Base-by-base conservation (phyloP, 495 filamentous ascomycete genomes). In the Pseudevernia furfuracea region DNA sequence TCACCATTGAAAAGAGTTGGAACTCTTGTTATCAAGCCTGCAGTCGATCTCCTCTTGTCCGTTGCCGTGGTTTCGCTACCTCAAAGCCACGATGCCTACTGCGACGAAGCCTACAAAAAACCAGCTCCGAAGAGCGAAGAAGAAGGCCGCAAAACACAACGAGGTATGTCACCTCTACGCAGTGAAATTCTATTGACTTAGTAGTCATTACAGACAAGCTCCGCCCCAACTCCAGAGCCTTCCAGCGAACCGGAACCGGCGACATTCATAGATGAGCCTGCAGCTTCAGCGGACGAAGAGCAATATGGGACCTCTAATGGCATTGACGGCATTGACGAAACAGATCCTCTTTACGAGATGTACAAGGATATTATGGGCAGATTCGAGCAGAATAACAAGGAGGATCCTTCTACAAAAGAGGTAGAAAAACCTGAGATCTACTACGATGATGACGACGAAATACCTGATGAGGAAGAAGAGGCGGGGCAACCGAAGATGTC, bases 401-500 rank as follows among this genome's bases (percentile, higher is more conserved):
- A 87, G n/a, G 79, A 85, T 65, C 76, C 79, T 61, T 78, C 81
- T 59, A 76, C 77, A 23, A 87, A 87, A 69, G 89, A 88, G 37
- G 80, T 81, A 21, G 89, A 92, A 64, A 95, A 96, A 74, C 92
- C 91, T 34, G 86, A 96, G 74, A 82, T 96, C 6, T 94, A 85
- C 71, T 94, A 87, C 66, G 86, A 89, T 57, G 87, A 96, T 53
- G 92, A 95, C 64, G 85, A 93, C 74, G 90, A 92, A 48, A 92
- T 96, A 65, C 91, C 89, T 1, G 89, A 92, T 69, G 91, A 96
- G 62, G 91, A 94, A 63, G 83, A 82, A 43, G 82, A 87, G 39
- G 76, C 78, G 32, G 81, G 79, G 43, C 82, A 81, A 57, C 79
- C 79, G 10, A 91, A 88, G 56, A 70, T 98, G 55, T 96, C 91